Percentiles rank a stretch among this genome's conserved stretches.
These are phyloP conservation scores for Iberis pinnata DNA, from an alignment of 345 rosid genomes.

Conservation along the genomic window DNA sequence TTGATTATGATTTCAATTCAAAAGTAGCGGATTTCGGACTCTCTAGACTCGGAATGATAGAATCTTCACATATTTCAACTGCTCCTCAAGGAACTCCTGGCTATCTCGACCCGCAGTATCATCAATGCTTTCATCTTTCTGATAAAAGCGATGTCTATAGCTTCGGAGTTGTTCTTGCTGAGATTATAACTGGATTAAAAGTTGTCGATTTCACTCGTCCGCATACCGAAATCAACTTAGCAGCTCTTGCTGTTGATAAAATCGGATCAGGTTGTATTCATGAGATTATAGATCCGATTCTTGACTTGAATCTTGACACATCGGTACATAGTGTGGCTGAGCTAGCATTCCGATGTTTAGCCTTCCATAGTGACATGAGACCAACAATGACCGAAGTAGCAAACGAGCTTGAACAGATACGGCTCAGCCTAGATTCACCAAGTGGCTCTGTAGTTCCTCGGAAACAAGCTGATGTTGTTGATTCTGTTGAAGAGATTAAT, in stretches of 20 bases:
- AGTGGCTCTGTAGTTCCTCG: conserved; percentile 35
- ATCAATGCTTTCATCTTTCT: conserved; percentile 68
- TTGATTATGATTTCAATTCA: conserved; percentile 62
- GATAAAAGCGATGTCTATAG: conserved; percentile 87
- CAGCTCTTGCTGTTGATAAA: conserved; percentile 77
- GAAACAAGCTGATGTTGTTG: conserved; percentile 32
- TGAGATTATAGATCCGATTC: conserved; percentile 67
- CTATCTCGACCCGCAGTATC: conserved; percentile 79
- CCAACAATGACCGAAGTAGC: conserved; percentile 93
- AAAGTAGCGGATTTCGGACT: conserved; percentile 98
- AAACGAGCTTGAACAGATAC: conserved; percentile 65
- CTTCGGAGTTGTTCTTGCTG: conserved; percentile 88
- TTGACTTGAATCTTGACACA: conserved; percentile 65
- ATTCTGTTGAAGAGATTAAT: conserved; percentile 37
- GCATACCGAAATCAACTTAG: conserved; percentile 75
- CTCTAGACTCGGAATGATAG: conserved; percentile 76
- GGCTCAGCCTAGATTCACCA: conserved; percentile 50
- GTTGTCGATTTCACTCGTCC: conserved; percentile 87
- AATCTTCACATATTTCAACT: conserved; percentile 74
- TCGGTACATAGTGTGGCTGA: conserved; percentile 74
- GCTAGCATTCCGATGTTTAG: conserved; percentile 85
- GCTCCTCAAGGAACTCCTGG: conserved; percentile 95
- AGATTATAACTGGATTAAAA: conserved; percentile 82
- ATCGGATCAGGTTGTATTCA: conserved; percentile 86
- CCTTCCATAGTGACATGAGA: conserved; percentile 83